Conservation (phyloP, 306 rosid genomes). For the Prunus fruticosa region DNA sequence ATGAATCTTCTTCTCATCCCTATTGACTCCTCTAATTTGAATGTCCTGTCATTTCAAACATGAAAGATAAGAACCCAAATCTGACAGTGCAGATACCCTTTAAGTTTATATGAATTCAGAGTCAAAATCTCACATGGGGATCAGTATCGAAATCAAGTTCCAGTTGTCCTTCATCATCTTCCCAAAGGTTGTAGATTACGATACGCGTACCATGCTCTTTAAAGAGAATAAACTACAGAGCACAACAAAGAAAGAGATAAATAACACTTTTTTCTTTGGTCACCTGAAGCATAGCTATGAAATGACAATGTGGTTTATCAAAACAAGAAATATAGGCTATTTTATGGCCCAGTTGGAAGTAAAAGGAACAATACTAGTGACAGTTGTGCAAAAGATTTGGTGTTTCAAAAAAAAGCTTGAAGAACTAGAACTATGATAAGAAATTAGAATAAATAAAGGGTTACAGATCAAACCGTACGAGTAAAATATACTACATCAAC, state of each 20-base stretch:
- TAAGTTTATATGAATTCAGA: neutral
- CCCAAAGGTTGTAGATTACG: conserved; percentile 91
- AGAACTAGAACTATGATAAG: neutral
- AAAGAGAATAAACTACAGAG: conserved; percentile 54
- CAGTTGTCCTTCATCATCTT: conserved; percentile 86
- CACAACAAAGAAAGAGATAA: conserved; percentile 1
- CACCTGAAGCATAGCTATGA: neutral
- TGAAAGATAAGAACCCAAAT: neutral
- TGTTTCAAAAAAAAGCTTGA: neutral
- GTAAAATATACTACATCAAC: neutral
- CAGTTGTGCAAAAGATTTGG: neutral
- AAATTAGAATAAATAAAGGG: neutral
- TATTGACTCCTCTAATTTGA: conserved; percentile 83
- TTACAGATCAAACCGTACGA: neutral
- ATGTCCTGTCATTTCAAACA: conserved; percentile 60
- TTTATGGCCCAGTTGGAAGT: neutral
- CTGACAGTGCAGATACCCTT: neutral
- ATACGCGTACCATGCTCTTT: conserved; percentile 78
- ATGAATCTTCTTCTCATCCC: conserved; percentile 78
- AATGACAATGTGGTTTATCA: neutral
- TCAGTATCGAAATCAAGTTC: conserved; percentile 88
- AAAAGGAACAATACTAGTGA: neutral
- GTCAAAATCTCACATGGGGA: conserved; percentile 50
- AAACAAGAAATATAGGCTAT: neutral
- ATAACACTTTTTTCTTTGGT: neutral